A percentile compares a stretch with the other conserved stretches of the same genome.
Evolutionary conservation across 2,329 filamentous ascomycete species (phyloP).

Genomic region (Fusarium sp.): DNA sequence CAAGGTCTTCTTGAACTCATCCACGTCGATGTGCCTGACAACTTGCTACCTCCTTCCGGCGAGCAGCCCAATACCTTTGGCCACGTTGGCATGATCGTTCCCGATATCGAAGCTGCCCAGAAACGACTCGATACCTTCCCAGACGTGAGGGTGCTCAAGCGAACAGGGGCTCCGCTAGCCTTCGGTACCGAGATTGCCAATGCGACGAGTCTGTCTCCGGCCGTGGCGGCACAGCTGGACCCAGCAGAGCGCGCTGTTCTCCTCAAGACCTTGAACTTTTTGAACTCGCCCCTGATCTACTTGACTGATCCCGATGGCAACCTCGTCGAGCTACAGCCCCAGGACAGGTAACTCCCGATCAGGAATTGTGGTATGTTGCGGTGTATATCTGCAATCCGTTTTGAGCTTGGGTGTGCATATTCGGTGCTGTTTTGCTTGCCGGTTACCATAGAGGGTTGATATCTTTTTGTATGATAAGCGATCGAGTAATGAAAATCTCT

Average conservation of each 20-base stretch:
- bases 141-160: slow-evolving; percentile 48
- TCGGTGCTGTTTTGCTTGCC: too few species aligned
- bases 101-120: slow-evolving; percentile 51
- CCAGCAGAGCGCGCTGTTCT: background rate
- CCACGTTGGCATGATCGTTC: slow-evolving; percentile 56
- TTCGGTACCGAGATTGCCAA: slow-evolving; percentile 1
- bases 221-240: background rate
- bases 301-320: slow-evolving; percentile 7
- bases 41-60: slow-evolving; percentile 38
- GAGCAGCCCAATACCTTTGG: slow-evolving; percentile 51
- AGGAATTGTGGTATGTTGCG: too few species aligned
- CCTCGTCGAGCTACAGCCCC: background rate
- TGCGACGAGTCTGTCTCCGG: background rate
- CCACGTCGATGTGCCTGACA: slow-evolving; percentile 41
- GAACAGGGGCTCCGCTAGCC: background rate
- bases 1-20: slow-evolving; percentile 54
- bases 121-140: slow-evolving; percentile 40
- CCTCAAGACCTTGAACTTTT: background rate
- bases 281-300: slow-evolving; percentile 9
- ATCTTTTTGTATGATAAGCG: too few species aligned
- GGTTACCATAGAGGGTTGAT: too few species aligned
- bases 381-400: too few species aligned
- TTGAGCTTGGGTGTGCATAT: too few species aligned
- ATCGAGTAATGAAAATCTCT: too few species aligned
- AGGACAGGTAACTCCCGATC: background rate